Evolutionary conservation across 176 grass and related monocot genomes (phyloP), one percentile per base, ranked within the genome.

Genomic region (Oryza rufipogon): DNA sequence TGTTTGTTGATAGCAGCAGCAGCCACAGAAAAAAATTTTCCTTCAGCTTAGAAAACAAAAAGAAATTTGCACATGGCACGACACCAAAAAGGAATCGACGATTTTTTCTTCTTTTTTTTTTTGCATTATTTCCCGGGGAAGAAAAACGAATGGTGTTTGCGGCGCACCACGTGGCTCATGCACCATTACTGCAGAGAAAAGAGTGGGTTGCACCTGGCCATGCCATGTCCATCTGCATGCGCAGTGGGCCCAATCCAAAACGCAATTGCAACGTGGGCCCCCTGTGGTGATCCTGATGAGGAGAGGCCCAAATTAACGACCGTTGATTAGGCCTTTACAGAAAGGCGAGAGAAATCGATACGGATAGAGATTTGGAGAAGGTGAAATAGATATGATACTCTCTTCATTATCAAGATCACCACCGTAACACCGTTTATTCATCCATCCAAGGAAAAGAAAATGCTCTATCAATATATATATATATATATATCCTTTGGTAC

Each of bases 281-380:
- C 58, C 7, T 14, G 6, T 11, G 72, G 26, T 58, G 12, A 30
- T 84, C 45, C 71, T 54, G 33, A 42, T 68, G 63, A 75, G 4
- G 14, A n/a, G 47, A 34, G 10, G 17, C 52, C 16, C 52, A 58
- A 20, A 7, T 20, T 58, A 45, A 20, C 51, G 66, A 70, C 68
- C 83, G 38, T 52, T 7, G 25, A 23, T 64, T 79, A 38, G 30
- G 71, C 71, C 71, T 75, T 83, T 75, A 8, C 7, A 38, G 22
- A 66, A 73, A 60, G 15, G 66, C 66, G 66, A 39, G n/a, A 70
- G 32, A 36, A 36, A 51, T 15, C 16, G 49, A 64, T 33, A 17
- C 51, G 49, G 74, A 71, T 64, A 34, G 67, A 49, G 78, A 69
- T 54, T 69, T 69, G 65, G 65, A n/a, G 45, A 22, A 34, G 28